Evolutionary conservation across 331 rosid species (phyloP), one percentile per base, ranked within the genome.

Genomic region (Stylosanthes scabra): DNA sequence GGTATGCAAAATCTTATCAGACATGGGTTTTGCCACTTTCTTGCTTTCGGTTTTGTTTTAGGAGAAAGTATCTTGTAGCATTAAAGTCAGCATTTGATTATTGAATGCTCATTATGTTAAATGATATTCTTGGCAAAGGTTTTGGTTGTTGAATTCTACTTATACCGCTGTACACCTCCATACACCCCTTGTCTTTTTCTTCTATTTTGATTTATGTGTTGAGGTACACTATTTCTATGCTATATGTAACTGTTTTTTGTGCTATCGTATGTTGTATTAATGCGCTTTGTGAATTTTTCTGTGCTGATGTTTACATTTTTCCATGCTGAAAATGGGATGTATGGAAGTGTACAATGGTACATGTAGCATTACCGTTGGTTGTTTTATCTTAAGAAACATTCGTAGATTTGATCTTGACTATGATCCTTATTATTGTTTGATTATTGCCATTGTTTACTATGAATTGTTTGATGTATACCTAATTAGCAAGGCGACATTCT

Each of bases 1-100:
- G 99, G 99, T 95, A 84, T 74, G 66, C 5, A 63, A 51, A 67
- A 76, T 76, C 61, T 79, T 39, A 69, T 72, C 60, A 12, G 16
- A 51, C 78, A 54, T 3, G 11, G 63, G 51, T 39, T 46, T 51
- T 51, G 13, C 47, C 57, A 55, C 12, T 63, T 75, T 50, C 59
- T 66, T 8, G 66, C 66, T 51, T 56, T 67, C 63, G 64, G 4
- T 63, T 54, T 68, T 46, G 14, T 39, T 42, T 73, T 11, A 70
- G 7, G 42, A 34, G 51, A 61, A 55, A 52, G 62, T 37, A 76
- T 52, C 29, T 29, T 66, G 34, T 68, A 34, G 14, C 14, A 6
- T 46, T 34, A n/a, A 16, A 4, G 40, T 11, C 49, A 50, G 61
- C 31, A 75, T 70, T 46, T 80, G 65, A 37, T 29, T 59, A n/a